Conservation (phyloP, 371 early-diverging fungal genomes). For the Zancudomyces culisetae region DNA sequence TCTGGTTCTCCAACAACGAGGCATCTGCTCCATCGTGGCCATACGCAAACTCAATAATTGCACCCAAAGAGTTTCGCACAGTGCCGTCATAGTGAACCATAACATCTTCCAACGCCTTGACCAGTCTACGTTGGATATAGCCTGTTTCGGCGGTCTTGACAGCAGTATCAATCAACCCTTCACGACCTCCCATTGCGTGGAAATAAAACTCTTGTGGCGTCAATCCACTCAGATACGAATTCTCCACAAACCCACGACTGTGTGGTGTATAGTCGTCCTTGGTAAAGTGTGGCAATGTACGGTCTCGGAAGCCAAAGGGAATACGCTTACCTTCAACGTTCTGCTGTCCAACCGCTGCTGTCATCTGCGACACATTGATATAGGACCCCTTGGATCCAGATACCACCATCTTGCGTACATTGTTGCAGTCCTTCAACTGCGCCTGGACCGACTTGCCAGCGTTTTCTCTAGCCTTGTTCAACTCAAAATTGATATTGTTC, state of each 20-base stretch:
- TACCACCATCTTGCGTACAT: constrained; percentile 97
- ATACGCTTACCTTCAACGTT: constrained; percentile 99
- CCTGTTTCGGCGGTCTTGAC: constrained; percentile 99
- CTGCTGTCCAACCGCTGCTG: constrained; percentile 99
- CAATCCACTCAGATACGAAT: constrained; percentile 94
- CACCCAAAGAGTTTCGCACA: constrained; percentile 85
- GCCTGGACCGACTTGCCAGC: constrained; percentile 85
- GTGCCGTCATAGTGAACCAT: constrained; percentile 97
- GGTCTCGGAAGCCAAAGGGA: constrained; percentile 92
- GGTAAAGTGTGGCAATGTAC: constrained; percentile 95
- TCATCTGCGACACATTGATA: constrained; percentile 98
- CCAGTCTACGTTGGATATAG: constrained; percentile 98
- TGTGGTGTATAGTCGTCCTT: constrained; percentile 97
- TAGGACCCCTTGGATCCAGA: constrained; percentile 98
- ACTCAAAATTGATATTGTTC: constrained; percentile 65
- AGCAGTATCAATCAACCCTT: constrained; percentile 97
- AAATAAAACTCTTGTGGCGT: constrained; percentile 98
- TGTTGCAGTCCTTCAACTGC: constrained; percentile 83
- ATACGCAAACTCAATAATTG: constrained; percentile 90
- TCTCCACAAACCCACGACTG: constrained; percentile 96
- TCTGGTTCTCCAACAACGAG: constrained; percentile 74
- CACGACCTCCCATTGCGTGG: constrained; percentile 99
- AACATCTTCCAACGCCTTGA: constrained; percentile 97
- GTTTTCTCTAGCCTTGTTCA: constrained; percentile 93
- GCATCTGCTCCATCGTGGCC: constrained; percentile 99